Conservation (phyloP, 2,329 filamentous ascomycete genomes). For the Pleoardoris graminearum region DNA sequence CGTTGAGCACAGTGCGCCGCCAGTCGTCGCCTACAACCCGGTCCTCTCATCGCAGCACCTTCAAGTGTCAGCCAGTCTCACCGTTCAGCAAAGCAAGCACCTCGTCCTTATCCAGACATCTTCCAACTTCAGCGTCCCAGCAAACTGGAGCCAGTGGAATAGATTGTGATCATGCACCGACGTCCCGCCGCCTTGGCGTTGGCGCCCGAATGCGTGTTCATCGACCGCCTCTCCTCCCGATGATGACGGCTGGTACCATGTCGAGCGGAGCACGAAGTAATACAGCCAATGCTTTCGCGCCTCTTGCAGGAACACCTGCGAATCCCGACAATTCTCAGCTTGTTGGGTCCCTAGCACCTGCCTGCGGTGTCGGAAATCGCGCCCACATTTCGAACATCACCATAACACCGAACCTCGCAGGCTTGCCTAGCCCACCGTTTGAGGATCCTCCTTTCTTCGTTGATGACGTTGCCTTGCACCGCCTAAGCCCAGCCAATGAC, state of each 20-base stretch:
- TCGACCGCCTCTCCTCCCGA: not conserved
- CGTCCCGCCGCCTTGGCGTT: constrained; percentile 1
- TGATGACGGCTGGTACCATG: not conserved
- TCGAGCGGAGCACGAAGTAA: not conserved
- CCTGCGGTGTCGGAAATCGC: constrained; percentile 3
- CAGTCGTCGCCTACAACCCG: not conserved
- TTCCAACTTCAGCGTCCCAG: not conserved
- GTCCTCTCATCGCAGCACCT: not conserved
- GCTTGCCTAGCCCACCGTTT: not conserved
- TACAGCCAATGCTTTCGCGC: constrained; percentile 2
- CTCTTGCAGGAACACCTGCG: constrained; percentile 2
- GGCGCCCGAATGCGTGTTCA: not conserved
- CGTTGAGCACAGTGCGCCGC: not conserved
- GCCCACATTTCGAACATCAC: not conserved
- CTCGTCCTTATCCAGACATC: too few relatives aligned
- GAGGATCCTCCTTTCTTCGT: not conserved
- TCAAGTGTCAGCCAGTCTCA: not conserved
- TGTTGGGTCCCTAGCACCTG: not conserved
- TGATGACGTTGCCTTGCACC: constrained; percentile 3
- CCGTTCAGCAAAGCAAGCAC: not conserved
- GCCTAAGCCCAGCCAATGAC: not conserved
- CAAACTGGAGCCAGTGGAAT: not conserved
- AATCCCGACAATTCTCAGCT: not conserved
- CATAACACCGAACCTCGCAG: not conserved
- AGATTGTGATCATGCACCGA: not conserved